Evolutionary conservation across 805 yeast genomes (phyloP), one percentile per base, ranked within the genome.

Genomic region (Candida anglica): DNA sequence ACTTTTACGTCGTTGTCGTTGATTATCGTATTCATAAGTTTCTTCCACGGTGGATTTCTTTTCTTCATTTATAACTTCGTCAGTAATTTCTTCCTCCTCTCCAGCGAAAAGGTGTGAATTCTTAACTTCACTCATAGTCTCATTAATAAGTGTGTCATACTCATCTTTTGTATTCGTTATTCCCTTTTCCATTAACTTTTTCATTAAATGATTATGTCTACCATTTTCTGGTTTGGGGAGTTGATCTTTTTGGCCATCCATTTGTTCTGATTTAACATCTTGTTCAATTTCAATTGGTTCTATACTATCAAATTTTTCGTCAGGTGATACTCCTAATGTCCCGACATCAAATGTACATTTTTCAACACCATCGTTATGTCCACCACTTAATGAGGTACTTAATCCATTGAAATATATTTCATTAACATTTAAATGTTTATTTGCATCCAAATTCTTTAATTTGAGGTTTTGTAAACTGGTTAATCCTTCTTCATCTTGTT

Each of bases 401-500:
- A 56, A 40, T 19, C 62, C 63, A 36, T 60, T 50, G 38, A 60
- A 66, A 42, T 50, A 58, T 31, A 55, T 59, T 30, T 54, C 69
- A 39, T 47, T 61, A 19, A 56, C 57, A 43, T 53, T 66, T 36
- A 73, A 51, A 41, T 63, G 63, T 39, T 53, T 66, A 40, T 58
- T 58, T 0, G 75, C 70, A 45, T 73, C 71, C 28, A 70, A 30
- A 9, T 56, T 57, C 28, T 60, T 56, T 16, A 50, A 53, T 30
- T 45, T 52, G 35, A 75, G 44, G 19, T 50, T 53, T 17, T 52
- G 53, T 6, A 73, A 50, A 20, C 65, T 60, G 3, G 61, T 45
- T 27, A 56, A 39, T 0, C 79, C 79, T 22, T 73, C 70, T 22
- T 71, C 69, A 37, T 73, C 81, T 44, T 80, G 86, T 43, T 79